Base-by-base conservation (phyloP, 108 stramenopile genomes). In the Nitzschia putrida region DNA sequence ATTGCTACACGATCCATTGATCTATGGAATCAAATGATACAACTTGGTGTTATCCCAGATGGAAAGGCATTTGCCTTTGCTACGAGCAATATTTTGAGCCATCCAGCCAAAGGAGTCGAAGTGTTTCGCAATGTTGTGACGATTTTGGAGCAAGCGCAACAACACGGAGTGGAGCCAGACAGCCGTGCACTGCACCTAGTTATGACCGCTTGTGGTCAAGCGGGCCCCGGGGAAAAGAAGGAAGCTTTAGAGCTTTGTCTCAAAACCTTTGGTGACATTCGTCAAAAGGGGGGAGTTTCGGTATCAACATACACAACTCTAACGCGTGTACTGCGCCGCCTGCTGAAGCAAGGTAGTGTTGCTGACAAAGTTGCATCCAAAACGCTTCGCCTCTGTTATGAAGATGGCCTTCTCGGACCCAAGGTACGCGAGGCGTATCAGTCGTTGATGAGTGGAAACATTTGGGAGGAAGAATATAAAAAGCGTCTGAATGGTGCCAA, bases 301-400 rank as follows among this genome's bases (percentile, higher is more conserved):
- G 51, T 61, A 14, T 43, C 45, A 25, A 71, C 76, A 13, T 77
- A 77, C 38, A 56, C 61, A 8, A 70, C 57, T 16, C 53, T 77
- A 65, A 77, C 53, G 42, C 71, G 66, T 40, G 61, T 58, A 18
- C 26, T 71, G 26, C 49, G 51, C 10, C 69, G 59, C 1, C 58
- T 77, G 6, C 29, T 71, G 42, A 37, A 39, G 2, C 38, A 23
- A 45, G 44, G 44, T 45, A 7, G 7, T 23, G 47, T 53, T 22
- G 69, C 69, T 8, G 68, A 76, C 40, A 77, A 71, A 54, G 69
- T 77, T 42, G 76, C 56, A 14, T 37, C 51, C 10, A 56, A 65
- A 2, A 52, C 63, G 2, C 43, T 77, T 7, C 18, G 20, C 0
- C 23, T 71, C 41, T 77, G 76, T 41, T 77, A 69, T 47, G 41